A percentile compares a stretch with the other conserved stretches of the same genome.
These are phyloP conservation scores for Camellia sinensis DNA, from an alignment of 148 eudicot genomes.

Conservation along the genomic window DNA sequence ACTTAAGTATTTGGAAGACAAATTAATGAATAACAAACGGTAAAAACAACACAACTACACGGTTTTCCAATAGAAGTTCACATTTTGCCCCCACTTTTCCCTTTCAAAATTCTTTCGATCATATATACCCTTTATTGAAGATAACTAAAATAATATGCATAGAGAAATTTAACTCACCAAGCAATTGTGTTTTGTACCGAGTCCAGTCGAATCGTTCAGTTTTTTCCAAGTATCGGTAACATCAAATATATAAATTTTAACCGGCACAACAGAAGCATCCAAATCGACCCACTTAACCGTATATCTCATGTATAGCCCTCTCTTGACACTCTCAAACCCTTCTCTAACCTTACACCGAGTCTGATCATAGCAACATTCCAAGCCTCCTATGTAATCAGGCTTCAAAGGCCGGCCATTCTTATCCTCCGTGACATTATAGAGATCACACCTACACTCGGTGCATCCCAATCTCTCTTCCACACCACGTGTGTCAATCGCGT, in stretches of 20 bases:
- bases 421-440: conserved; percentile 63
- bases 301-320: conserved; percentile 59
- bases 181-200: conserved; percentile 42
- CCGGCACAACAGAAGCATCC: conserved; percentile 60
- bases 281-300: conserved; percentile 68
- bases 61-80: neutral
- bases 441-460: conserved; percentile 83
- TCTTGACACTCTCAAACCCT: conserved; percentile 42
- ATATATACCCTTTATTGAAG: neutral
- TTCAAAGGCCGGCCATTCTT: conserved; percentile 42
- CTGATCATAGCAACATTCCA: conserved; percentile 72
- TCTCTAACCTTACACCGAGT: conserved; percentile 56
- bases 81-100: neutral
- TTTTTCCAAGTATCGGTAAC: conserved; percentile 64
- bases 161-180: conserved; percentile 31
- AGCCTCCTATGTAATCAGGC: conserved; percentile 63
- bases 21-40: neutral
- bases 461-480: conserved; percentile 70
- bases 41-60: neutral
- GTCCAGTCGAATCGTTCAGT: conserved; percentile 26
- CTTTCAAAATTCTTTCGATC: no score
- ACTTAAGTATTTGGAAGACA: neutral
- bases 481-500: conserved; percentile 87
- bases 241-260: conserved; percentile 63
- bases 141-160: neutral